Conservation (phyloP, 2,329 filamentous ascomycete genomes). For the Aspergillus sp. region DNA sequence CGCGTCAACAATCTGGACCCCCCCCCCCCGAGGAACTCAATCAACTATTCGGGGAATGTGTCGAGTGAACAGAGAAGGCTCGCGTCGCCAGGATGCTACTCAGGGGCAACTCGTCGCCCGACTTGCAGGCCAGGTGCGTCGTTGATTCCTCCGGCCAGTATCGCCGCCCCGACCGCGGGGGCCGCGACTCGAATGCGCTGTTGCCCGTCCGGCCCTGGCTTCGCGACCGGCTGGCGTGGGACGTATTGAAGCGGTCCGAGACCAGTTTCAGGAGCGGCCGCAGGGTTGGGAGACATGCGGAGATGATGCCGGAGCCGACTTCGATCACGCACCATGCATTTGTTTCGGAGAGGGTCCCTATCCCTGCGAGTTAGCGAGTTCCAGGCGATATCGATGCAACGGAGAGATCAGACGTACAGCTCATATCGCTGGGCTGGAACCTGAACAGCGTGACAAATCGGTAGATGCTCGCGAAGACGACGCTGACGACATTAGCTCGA, state of each 20-base stretch:
- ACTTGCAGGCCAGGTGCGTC: background rate
- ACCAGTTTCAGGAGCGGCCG: slow-evolving; percentile 9
- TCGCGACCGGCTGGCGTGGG: background rate
- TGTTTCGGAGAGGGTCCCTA: slow-evolving; percentile 45
- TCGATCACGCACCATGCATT: slow-evolving; percentile 53
- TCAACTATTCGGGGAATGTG: background rate
- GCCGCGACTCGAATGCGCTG: background rate
- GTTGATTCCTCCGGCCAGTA: background rate
- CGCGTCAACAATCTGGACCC: too few relatives aligned
- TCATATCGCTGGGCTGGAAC: slow-evolving; percentile 41
- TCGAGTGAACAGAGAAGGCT: background rate
- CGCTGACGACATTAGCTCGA: slow-evolving; percentile 21
- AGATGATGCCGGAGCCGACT: slow-evolving; percentile 38
- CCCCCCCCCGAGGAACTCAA: too few relatives aligned
- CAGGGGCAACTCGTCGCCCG: background rate
- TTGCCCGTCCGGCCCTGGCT: background rate
- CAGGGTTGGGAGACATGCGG: slow-evolving; percentile 23
- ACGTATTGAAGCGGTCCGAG: background rate
- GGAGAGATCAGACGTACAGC: slow-evolving; percentile 22
- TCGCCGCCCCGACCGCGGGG: background rate
- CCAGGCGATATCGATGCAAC: background rate
- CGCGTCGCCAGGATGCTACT: background rate
- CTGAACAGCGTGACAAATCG: slow-evolving; percentile 50
- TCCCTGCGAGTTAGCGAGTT: background rate
- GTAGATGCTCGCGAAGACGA: slow-evolving; percentile 51